Percentiles rank a stretch among this genome's conserved stretches.
phyloP scores from a whole-genome alignment of 2,329 filamentous ascomycete species.

The Cordyceps pruinosa region DNA sequence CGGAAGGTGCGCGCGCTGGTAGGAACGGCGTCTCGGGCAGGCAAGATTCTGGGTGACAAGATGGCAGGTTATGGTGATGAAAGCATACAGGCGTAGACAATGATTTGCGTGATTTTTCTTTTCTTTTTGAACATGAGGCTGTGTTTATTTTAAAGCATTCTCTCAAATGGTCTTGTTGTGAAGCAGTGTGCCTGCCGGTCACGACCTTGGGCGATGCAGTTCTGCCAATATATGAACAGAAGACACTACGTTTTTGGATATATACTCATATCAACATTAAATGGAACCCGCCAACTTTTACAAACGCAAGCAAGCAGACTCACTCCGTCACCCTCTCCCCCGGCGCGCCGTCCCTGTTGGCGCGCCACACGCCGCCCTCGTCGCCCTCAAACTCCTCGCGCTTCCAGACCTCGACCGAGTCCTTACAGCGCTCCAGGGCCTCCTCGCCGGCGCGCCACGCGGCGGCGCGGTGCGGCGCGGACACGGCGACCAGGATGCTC shows the following conservation, averaged over 20 bases:
- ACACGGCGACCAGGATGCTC: conserved; percentile 84
- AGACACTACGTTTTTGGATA: too few species aligned
- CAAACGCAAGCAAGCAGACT: not conserved
- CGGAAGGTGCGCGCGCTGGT: too few species aligned
- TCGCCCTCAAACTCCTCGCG: conserved; percentile 76
- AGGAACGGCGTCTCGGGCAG: not conserved
- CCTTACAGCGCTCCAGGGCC: conserved; percentile 80
- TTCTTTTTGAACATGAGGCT: not conserved
- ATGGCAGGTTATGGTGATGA: not conserved
- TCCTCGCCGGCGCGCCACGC: conserved; percentile 88
- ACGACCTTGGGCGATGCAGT: too few species aligned
- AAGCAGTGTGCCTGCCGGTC: not conserved
- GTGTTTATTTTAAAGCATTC: too few species aligned
- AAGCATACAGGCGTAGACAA: not conserved
- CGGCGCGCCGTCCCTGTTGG: conserved; percentile 67
- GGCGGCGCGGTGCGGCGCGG: conserved; percentile 71
- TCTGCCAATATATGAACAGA: too few species aligned
- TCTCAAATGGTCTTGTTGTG: too few species aligned
- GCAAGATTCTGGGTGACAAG: not conserved
- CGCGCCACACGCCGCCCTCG: conserved; percentile 75
- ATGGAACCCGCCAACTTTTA: too few species aligned
- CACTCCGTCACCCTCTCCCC: conserved; percentile 39
- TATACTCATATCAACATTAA: too few species aligned
- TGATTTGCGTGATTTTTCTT: not conserved
- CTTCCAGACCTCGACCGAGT: conserved; percentile 91